Evolutionary conservation across 2,329 filamentous ascomycete genomes (phyloP), one percentile per base, ranked within the genome.

Genomic region (Penicillium italicum): DNA sequence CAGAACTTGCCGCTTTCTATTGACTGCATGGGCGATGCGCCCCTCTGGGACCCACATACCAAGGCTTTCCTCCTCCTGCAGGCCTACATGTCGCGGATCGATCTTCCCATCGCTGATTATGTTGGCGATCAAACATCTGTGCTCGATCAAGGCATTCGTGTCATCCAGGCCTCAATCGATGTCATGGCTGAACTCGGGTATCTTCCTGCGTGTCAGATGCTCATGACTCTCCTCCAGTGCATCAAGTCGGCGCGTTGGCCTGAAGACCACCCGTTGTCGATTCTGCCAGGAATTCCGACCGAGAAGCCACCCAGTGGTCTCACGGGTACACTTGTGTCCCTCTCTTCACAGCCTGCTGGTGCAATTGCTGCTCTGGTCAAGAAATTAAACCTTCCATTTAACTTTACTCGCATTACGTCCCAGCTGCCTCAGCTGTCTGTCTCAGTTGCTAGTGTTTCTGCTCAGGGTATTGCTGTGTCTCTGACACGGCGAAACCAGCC

Each of bases 11-110:
- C 91, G 0, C 84, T 94, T 50, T 75, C 80, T 30, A 82, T 81
- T 5, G 82, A 85, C 18, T 72, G 76, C 18, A 80, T 87, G 64
- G 86, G 85, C 7, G 67, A 72, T 10, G 77, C 97, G 38, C 93
- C 93, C 1, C 89, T 99, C 86, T 99, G 94, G 94, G 94, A 99
- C 76, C 94, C 94, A 0, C 94, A 99, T 70, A 91, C 97, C 69
- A 99, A 99, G 74, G 86, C 94, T 0, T 97, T 97, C 77, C 78
- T 99, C 36, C 82, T 99, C 1, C 82, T 99, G 0, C 95, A 99
- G 74, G 91, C 94, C 0, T 91, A 97, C 75, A 96, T 99, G 84
- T 91, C 89, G 20, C 88, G 93, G 55, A 88, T 97, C 63, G 86
- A 93, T 52, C 85, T 99, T 4, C 95, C 95, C 4, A 97, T 99